Percentiles rank a stretch among this genome's conserved stretches.
Evolutionary conservation across 345 rosid genomes (phyloP).

Genomic region (Dipteronia sinensis): DNA sequence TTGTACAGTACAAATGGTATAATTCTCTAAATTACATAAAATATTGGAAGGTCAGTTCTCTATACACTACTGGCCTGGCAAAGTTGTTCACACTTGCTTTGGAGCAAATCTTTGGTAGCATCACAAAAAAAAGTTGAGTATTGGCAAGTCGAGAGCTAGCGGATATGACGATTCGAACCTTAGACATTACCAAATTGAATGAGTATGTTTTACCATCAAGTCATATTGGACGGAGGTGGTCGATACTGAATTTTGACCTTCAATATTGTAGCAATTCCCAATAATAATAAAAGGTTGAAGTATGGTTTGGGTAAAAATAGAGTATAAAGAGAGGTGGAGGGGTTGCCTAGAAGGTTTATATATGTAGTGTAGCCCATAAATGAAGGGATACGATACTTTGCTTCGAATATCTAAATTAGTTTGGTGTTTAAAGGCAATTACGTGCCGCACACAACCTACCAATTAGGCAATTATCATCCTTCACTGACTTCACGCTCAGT

Average conservation of each 20-base stretch:
- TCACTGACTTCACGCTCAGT: conserved; percentile 23
- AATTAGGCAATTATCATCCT: conserved; percentile 4
- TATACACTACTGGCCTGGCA: neutral
- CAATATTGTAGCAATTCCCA: no score
- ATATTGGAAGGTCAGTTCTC: conserved; percentile 13
- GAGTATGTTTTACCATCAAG: no score
- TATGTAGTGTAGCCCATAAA: neutral
- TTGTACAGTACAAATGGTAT: conserved; percentile 23
- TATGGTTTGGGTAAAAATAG: no score
- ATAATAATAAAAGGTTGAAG: no score
- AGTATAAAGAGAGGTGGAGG: no score
- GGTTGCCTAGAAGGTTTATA: no score
- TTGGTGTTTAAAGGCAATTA: conserved; percentile 12
- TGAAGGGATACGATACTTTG: conserved; percentile 31
- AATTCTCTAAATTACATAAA: neutral
- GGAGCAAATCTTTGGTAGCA: neutral
- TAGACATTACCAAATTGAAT: no score
- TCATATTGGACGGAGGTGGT: no score
- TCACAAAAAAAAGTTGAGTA: no score
- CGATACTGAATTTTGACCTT: no score
- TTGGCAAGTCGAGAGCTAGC: no score
- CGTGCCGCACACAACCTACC: conserved; percentile 38
- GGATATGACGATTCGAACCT: no score
- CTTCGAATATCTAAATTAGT: conserved; percentile 13
- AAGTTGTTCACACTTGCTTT: conserved; percentile 3